phyloP scores from a whole-genome alignment of 257 asterid genomes.

The Capsicum pubescens region DNA sequence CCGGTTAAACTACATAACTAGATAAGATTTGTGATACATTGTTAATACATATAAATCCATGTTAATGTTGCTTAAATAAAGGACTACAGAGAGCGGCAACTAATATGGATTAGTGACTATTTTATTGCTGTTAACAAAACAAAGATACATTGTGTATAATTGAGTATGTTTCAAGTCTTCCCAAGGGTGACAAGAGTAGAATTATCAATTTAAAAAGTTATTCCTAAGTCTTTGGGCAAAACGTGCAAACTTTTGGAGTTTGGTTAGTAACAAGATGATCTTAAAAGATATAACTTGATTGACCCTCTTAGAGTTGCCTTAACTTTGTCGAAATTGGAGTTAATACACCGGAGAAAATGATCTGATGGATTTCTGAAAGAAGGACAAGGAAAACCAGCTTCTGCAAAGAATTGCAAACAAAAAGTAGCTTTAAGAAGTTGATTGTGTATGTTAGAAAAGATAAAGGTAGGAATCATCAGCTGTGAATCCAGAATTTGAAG shows the following conservation, averaged over 20 bases:
- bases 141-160: no score
- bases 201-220: neutral
- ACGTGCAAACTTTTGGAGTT: neutral
- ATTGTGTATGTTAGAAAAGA: no score
- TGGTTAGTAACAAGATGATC: constrained; percentile 4
- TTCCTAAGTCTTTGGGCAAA: neutral
- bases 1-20: neutral
- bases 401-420: constrained; percentile 79
- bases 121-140: no score
- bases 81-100: no score
- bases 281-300: constrained; percentile 65
- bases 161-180: no score
- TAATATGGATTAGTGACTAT: no score
- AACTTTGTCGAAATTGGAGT: constrained; percentile 95
- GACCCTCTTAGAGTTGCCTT: constrained; percentile 93
- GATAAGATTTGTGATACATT: neutral
- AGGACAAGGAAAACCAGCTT: constrained; percentile 98
- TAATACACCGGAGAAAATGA: constrained; percentile 89
- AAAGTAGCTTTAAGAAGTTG: neutral
- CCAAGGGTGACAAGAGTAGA: no score
- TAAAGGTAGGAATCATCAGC: no score
- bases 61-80: no score
- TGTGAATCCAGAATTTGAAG: no score
- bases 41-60: no score
- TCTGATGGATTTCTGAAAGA: constrained; percentile 89